Evolutionary conservation across 2,329 filamentous ascomycete species (phyloP), one percentile per base, ranked within the genome.

Genomic region (Epichloe sylvatica): DNA sequence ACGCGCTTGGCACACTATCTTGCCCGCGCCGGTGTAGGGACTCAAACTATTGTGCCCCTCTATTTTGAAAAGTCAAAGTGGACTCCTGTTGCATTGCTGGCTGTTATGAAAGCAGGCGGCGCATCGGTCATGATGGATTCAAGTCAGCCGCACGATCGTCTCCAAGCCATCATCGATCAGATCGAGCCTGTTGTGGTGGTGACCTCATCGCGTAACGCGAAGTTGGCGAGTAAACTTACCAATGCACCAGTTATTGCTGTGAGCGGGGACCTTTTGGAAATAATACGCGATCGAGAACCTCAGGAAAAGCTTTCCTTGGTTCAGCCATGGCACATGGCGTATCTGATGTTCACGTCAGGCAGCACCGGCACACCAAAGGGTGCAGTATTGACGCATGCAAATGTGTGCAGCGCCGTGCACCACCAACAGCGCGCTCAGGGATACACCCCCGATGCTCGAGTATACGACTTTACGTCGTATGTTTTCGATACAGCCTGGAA

Each of bases 281-380:
- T 3, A 7, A 15, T 46, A 17, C 19, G 5, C 11, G 21, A 36
- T 38, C 15, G 15, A 4, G 21, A 49, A 7, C 13, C 25, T 9
- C 17, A 8, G 15, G 38, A 33, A 36, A 17, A 13, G 23, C 41
- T 23, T n/a, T 36, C 11, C 11, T 6, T 4, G 13, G 17, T 21
- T 33, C 45, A 49, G 19, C 45, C 45, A 13, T 45, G 42, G 37
- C 34, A 52, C 23, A 46, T 17, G 12, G 35, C 40, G 1, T 61
- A 60, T 35, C 38, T 58, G 3, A 35, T 58, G 9, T 60, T 59
- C 35, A 56, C 54, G 4, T 55, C 53, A 3, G 56, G 56, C 4
- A 55, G 47, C 11, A 57, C 56, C 12, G 56, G 59, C 2, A 56
- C 52, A 5, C 58, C 60, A 5, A 62, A 62, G 36, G 60, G 60